A percentile compares a stretch with the other conserved stretches of the same genome.
phyloP scores from a whole-genome alignment of 345 rosid species.

The Moricandia arvensis region DNA sequence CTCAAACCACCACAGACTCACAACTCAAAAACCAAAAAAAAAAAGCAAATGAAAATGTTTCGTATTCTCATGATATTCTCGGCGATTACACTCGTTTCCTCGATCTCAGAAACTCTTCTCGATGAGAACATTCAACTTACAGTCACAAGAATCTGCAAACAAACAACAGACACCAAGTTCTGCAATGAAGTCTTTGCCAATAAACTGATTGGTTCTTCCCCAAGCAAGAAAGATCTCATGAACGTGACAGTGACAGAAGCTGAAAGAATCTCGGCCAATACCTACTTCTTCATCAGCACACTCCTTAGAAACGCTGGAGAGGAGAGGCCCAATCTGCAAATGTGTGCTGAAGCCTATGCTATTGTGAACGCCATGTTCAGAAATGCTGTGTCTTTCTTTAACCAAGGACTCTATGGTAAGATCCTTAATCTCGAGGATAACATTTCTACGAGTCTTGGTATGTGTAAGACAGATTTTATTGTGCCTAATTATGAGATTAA shows the following conservation, averaged over 20 bases:
- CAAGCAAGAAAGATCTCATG: conserved; percentile 28
- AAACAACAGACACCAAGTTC: conserved; percentile 19
- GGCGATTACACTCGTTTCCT: not conserved
- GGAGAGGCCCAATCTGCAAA: conserved; percentile 22
- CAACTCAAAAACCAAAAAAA: not conserved
- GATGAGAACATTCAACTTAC: not conserved
- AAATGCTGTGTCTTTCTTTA: conserved; percentile 3
- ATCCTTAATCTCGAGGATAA: not conserved
- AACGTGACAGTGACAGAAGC: conserved; percentile 28
- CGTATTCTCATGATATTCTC: not conserved
- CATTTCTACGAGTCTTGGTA: conserved; percentile 1
- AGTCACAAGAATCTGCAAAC: conserved; percentile 21
- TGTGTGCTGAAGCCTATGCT: conserved; percentile 32
- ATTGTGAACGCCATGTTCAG: conserved; percentile 2
- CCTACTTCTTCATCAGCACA: conserved; percentile 25
- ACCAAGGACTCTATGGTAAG: conserved; percentile 1
- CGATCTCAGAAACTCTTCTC: not conserved
- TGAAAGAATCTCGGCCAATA: conserved; percentile 13
- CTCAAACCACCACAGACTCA: conserved; percentile 15
- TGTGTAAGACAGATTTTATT: conserved; percentile 25
- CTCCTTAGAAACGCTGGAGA: conserved; percentile 31
- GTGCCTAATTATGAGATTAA: conserved; percentile 10
- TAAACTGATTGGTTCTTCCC: not conserved
- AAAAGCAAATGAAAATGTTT: conserved; percentile 5
- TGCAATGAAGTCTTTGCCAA: conserved; percentile 6